These are phyloP conservation scores for Ganoderma boninense DNA, from an alignment of 1,284 basidiomycete species.

Conservation along the genomic window DNA sequence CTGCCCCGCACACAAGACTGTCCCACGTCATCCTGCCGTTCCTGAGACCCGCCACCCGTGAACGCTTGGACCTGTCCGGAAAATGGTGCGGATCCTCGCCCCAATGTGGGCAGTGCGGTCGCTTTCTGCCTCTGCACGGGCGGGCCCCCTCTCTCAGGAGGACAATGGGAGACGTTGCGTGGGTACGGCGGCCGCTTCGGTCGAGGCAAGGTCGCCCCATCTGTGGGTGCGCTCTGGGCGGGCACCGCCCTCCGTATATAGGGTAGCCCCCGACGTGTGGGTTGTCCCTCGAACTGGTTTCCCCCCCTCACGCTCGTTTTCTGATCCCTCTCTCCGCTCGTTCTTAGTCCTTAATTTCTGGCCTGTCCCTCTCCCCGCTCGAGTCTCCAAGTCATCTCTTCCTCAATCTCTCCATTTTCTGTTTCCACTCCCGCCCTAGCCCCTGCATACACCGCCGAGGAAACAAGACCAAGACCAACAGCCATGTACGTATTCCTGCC, in stretches of 20 bases:
- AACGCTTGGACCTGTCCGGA: neutral
- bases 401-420: too few relatives aligned
- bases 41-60: neutral
- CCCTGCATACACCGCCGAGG: too few relatives aligned
- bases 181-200: neutral
- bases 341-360: neutral
- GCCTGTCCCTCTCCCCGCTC: neutral
- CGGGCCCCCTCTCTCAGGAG: neutral
- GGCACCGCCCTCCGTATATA: slow-evolving; percentile 1
- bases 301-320: neutral
- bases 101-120: neutral
- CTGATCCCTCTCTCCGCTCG: neutral
- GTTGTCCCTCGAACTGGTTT: neutral
- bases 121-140: neutral
- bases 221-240: neutral
- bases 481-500: neutral
- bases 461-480: neutral
- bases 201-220: neutral
- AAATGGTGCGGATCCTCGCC: neutral
- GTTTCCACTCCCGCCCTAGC: too few relatives aligned
- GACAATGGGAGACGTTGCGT: neutral
- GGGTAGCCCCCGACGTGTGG: neutral
- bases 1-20: neutral
- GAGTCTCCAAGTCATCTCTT: neutral
- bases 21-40: neutral